phyloP scores from a whole-genome alignment of 2,329 filamentous ascomycete species.

The Colletotrichum salicis region DNA sequence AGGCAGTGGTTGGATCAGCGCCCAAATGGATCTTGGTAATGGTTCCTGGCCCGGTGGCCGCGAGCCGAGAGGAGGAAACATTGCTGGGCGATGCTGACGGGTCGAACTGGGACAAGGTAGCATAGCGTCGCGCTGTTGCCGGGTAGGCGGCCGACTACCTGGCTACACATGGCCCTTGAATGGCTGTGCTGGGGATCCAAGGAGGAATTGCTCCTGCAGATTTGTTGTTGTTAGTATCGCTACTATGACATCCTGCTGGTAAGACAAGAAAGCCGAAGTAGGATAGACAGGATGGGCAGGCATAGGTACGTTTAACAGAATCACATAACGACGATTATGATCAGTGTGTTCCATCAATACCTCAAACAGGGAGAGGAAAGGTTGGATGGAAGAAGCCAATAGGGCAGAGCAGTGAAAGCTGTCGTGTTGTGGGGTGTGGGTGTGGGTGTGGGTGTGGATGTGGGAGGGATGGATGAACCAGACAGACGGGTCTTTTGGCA shows the following conservation, averaged over 20 bases:
- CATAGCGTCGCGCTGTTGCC: not conserved
- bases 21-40: slow-evolving; percentile 11
- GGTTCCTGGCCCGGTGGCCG: not conserved
- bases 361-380: not conserved
- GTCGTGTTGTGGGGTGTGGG: slow-evolving; percentile 18
- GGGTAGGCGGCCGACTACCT: not conserved
- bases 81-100: not conserved
- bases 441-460: not conserved
- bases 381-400: slow-evolving; percentile 6
- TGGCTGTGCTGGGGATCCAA: not conserved
- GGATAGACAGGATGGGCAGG: not conserved
- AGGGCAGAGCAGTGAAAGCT: not conserved
- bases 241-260: not conserved
- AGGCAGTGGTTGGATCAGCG: slow-evolving; percentile 4
- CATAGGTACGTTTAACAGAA: not conserved
- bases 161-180: not conserved
- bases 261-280: not conserved
- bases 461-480: slow-evolving; percentile 25
- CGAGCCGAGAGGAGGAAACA: not conserved
- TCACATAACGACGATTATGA: not conserved
- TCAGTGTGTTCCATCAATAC: not conserved
- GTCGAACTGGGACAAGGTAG: slow-evolving; percentile 5
- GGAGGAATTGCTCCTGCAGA: not conserved
- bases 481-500: not conserved
- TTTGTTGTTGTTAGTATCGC: not conserved